Percentiles rank a stretch among this genome's conserved stretches.
phyloP scores from a whole-genome alignment of 306 rosid genomes.

The Cucumis melo region DNA sequence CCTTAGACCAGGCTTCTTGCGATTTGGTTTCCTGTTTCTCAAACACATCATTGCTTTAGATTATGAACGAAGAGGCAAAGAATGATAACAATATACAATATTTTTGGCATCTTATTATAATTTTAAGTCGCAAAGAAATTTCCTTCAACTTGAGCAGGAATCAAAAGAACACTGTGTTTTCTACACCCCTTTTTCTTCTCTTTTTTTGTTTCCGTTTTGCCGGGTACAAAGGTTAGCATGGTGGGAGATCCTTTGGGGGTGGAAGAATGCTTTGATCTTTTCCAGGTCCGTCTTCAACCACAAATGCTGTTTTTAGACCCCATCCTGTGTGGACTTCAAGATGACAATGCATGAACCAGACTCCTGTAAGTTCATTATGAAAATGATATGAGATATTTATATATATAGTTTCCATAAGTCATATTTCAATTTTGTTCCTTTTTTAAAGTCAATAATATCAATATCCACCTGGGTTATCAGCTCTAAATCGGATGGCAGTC shows the following conservation, averaged over 20 bases:
- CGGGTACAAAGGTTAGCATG: conserved; percentile 21
- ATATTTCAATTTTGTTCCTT: not conserved
- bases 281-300: conserved; percentile 61
- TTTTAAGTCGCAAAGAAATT: conserved; percentile 10
- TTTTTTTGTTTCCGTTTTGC: not conserved
- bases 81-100: not conserved
- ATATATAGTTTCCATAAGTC: not conserved
- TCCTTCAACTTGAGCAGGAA: conserved; percentile 30
- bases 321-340: conserved; percentile 72
- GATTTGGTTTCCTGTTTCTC: not conserved
- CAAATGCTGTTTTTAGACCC: conserved; percentile 72
- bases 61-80: not conserved
- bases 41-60: not conserved
- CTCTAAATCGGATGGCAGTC: conserved; percentile 60
- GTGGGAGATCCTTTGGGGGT: conserved; percentile 69
- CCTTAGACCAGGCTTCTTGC: not conserved
- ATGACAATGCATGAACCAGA: conserved; percentile 86
- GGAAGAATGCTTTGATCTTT: conserved; percentile 46
- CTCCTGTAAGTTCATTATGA: conserved; percentile 27
- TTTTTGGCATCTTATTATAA: not conserved
- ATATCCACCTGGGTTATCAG: conserved; percentile 62
- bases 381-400: not conserved
- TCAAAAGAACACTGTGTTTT: conserved; percentile 6
- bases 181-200: not conserved
- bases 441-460: not conserved